Conservation (phyloP, 495 filamentous ascomycete genomes). For the Lentithecium fluviatile region DNA sequence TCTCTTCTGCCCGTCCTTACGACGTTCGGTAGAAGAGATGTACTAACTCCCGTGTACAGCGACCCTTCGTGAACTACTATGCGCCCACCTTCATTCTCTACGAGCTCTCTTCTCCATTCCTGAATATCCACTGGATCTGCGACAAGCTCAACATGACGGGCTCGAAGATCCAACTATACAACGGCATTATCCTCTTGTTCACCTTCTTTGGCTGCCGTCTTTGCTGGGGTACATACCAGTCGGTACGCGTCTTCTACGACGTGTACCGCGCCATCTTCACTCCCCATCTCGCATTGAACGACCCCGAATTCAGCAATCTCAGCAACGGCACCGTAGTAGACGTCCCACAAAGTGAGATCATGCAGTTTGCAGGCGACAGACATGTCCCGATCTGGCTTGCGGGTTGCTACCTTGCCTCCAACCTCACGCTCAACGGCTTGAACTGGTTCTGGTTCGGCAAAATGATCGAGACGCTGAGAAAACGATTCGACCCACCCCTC, state of each 20-base stretch:
- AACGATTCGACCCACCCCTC: constrained; percentile 75
- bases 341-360: constrained; percentile 44
- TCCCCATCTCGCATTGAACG: constrained; percentile 6
- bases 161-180: constrained; percentile 75
- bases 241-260: constrained; percentile 72
- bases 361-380: constrained; percentile 51
- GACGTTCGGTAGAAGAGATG: constrained; percentile 59
- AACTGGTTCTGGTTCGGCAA: constrained; percentile 97
- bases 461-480: constrained; percentile 90
- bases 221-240: constrained; percentile 87
- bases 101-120: constrained; percentile 66
- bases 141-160: constrained; percentile 97
- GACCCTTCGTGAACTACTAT: constrained; percentile 90
- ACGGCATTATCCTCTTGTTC: constrained; percentile 69
- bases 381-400: constrained; percentile 78
- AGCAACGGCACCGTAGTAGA: constrained; percentile 12
- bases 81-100: constrained; percentile 91
- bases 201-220: constrained; percentile 89
- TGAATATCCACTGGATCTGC: constrained; percentile 92
- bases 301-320: constrained; percentile 4
- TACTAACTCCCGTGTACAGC: constrained; percentile 2
- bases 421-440: constrained; percentile 76
- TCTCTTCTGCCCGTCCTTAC: not conserved
- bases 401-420: constrained; percentile 68
- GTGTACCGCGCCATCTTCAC: constrained; percentile 59